Evolutionary conservation across 148 eudicot species (phyloP).

Genomic region (Nyssa sinensis): DNA sequence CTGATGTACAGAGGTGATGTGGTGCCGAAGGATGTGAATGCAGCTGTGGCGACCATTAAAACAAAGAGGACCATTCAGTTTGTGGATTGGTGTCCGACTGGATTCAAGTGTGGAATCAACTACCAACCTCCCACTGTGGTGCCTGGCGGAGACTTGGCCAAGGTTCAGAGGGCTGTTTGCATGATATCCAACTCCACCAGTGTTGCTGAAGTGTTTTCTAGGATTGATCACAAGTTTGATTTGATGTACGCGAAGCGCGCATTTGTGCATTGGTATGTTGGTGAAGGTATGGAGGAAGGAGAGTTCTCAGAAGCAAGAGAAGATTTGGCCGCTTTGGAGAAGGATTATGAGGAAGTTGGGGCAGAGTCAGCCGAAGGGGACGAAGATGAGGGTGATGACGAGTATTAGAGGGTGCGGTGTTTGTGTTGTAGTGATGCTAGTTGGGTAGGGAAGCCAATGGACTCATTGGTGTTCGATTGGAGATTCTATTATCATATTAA

Average conservation of each 20-base stretch:
- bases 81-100: conserved; percentile 57
- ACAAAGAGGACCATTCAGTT: conserved; percentile 56
- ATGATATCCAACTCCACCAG: conserved; percentile 56
- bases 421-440: not conserved
- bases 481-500: not conserved
- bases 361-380: conserved; percentile 50
- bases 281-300: conserved; percentile 61
- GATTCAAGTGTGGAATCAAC: conserved; percentile 52
- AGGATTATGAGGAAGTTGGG: conserved; percentile 57
- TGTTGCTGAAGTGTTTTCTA: conserved; percentile 55
- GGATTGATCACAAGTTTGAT: conserved; percentile 55
- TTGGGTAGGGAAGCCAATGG: conserved; percentile 5
- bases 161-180: conserved; percentile 54
- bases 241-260: conserved; percentile 54
- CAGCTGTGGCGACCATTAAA: conserved; percentile 50
- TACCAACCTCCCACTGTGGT: conserved; percentile 60
- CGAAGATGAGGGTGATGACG: conserved; percentile 33
- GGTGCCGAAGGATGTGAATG: conserved; percentile 51
- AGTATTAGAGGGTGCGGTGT: conserved; percentile 18
- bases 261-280: conserved; percentile 54
- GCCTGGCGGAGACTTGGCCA: conserved; percentile 52
- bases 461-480: conserved; percentile 9
- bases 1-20: conserved; percentile 52
- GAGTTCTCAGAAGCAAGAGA: conserved; percentile 51
- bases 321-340: conserved; percentile 51